Base-by-base conservation (phyloP, 2,329 filamentous ascomycete species). In the Hansfordia pulvinata region DNA sequence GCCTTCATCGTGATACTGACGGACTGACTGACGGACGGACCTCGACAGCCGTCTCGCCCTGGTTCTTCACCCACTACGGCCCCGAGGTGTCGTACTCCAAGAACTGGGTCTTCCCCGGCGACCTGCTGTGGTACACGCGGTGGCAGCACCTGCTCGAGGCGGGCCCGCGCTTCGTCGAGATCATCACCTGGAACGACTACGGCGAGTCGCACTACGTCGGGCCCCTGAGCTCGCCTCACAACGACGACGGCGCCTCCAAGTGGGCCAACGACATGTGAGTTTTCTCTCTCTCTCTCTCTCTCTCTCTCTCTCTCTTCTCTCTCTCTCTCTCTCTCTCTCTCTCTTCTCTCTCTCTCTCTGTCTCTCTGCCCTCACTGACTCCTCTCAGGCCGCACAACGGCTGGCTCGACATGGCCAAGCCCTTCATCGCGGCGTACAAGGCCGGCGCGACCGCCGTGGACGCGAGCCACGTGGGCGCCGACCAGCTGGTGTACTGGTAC, bases 81-180 rank as follows among this genome's bases (percentile, higher is more conserved):
- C 39, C 43, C 4, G 54, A 55, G 27, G 52, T 60, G 12, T 40
- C 52, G 8, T 64, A 56, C 34, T 50, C 47, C 37, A 62, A 71
- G 52, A 65, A 66, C 37, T 69, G 62, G 57, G 53, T 75, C 2
- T 77, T 69, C 53, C 60, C 61, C 3, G 60, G 65, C 6, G 70
- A 74, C 32, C 52, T 62, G 21, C 48, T 76, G 6, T 73, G 71
- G 62, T 64, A 60, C 32, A 51, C 68, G 30, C 63, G 70, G 16
- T 75, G 69, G 70, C 51, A 62, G 13, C 35, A 52, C 29, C 53
- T 65, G 12, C 35, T 64, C 8, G 36, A 41, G 6, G 37, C 62
- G n/a, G 44, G 53, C 10, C 62, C 63, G 10, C 50, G 56, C 4
- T 65, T 64, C 30, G 43, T 70, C 5, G 50, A 55, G 38, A 56